These are phyloP conservation scores for Metschnikowia orientalis DNA, from an alignment of 805 yeast genomes.

Conservation along the genomic window DNA sequence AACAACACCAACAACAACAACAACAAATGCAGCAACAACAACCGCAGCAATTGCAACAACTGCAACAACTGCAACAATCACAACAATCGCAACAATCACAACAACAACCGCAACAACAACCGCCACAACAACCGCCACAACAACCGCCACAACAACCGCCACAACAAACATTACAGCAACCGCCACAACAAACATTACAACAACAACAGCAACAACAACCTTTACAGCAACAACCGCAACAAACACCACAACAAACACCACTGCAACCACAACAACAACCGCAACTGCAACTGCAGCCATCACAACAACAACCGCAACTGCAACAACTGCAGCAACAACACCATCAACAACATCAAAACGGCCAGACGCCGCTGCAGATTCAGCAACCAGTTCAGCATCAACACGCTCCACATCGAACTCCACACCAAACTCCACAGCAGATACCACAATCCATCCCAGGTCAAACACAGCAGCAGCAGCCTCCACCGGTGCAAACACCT, in stretches of 20 bases:
- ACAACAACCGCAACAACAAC: slow-evolving; percentile 8
- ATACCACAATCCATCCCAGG: slow-evolving; percentile 8
- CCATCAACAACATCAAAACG: slow-evolving; percentile 7
- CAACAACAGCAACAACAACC: slow-evolving; percentile 6
- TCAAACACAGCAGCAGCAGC: slow-evolving; percentile 8
- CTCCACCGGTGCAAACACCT: neutral
- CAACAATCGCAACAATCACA: slow-evolving; percentile 15
- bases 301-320: slow-evolving; percentile 10
- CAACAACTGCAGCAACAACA: slow-evolving; percentile 10
- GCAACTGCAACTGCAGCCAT: slow-evolving; percentile 4
- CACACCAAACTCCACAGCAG: too few relatives aligned
- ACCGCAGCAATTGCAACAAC: slow-evolving; percentile 20
- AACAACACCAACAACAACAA: slow-evolving; percentile 21
- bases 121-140: slow-evolving; percentile 5
- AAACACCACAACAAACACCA: slow-evolving; percentile 9
- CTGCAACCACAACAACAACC: slow-evolving; percentile 8
- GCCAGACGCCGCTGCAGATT: slow-evolving; percentile 11
- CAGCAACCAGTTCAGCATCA: slow-evolving; percentile 10
- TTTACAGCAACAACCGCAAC: slow-evolving; percentile 13
- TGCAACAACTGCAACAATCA: slow-evolving; percentile 14
- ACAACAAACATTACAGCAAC: slow-evolving; percentile 10
- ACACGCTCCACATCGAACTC: slow-evolving; percentile 3
- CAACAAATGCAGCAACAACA: slow-evolving; percentile 19
- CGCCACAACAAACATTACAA: slow-evolving; percentile 6
- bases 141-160: slow-evolving; percentile 9